phyloP scores from a whole-genome alignment of 495 filamentous ascomycete species.

The Penicillium dipodomyicola region DNA sequence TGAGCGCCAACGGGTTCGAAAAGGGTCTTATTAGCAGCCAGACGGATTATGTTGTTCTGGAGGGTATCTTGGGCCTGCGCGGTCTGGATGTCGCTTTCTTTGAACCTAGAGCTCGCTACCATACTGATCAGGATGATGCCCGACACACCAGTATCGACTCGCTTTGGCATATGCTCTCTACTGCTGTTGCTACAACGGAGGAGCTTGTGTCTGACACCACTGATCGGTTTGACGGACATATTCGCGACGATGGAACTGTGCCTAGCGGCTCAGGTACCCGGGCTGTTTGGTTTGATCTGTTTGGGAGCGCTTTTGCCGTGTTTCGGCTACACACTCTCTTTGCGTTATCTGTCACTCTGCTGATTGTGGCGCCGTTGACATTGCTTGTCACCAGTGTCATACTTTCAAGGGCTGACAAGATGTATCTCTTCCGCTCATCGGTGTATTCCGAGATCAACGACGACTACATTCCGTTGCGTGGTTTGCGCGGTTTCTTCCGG shows the following conservation, averaged over 20 bases:
- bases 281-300: conserved; percentile 93
- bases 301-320: conserved; percentile 76
- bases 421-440: conserved; percentile 74
- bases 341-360: conserved; percentile 77
- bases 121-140: conserved; percentile 86
- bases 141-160: conserved; percentile 71
- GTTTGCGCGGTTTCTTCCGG: conserved; percentile 77
- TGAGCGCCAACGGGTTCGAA: conserved; percentile 80
- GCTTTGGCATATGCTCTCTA: conserved; percentile 92
- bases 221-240: conserved; percentile 61
- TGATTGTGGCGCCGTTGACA: conserved; percentile 71
- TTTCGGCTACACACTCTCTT: conserved; percentile 80
- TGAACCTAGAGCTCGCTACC: conserved; percentile 81
- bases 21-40: conserved; percentile 72
- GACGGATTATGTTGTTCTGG: conserved; percentile 88
- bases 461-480: conserved; percentile 63
- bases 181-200: conserved; percentile 68
- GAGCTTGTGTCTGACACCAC: conserved; percentile 68
- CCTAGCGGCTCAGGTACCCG: conserved; percentile 63
- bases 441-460: conserved; percentile 56
- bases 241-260: conserved; percentile 59
- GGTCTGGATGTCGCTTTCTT: conserved; percentile 92
- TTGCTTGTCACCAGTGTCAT: conserved; percentile 65
- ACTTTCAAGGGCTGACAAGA: conserved; percentile 66
- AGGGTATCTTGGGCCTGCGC: conserved; percentile 74